These are phyloP conservation scores for Candida schatavii DNA, from an alignment of 805 yeast species.

Conservation along the genomic window DNA sequence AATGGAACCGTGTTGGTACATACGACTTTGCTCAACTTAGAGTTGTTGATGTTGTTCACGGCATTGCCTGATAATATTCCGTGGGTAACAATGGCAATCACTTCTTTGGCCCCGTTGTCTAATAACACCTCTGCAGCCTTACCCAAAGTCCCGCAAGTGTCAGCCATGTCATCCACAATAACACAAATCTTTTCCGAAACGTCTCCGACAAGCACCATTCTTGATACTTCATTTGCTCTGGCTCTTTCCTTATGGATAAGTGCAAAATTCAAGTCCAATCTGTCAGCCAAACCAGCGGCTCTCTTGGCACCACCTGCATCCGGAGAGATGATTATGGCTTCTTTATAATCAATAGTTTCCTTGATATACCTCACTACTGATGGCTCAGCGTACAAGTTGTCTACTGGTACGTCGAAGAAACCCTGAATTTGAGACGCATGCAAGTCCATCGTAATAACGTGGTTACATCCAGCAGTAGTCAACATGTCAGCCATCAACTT, in stretches of 20 bases:
- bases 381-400: constrained; percentile 82
- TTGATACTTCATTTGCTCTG: constrained; percentile 76
- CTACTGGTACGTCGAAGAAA: constrained; percentile 79
- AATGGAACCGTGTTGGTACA: constrained; percentile 83
- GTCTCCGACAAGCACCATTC: constrained; percentile 86
- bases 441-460: constrained; percentile 82
- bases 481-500: constrained; percentile 80
- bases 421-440: constrained; percentile 92
- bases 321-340: constrained; percentile 78
- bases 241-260: constrained; percentile 83
- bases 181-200: constrained; percentile 73
- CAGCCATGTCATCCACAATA: constrained; percentile 87
- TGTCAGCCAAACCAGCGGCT: constrained; percentile 82
- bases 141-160: constrained; percentile 82
- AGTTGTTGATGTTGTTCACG: constrained; percentile 63
- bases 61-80: constrained; percentile 79
- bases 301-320: constrained; percentile 92
- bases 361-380: constrained; percentile 71
- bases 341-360: constrained; percentile 54
- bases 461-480: constrained; percentile 82
- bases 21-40: constrained; percentile 65
- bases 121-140: constrained; percentile 77
- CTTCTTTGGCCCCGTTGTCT: constrained; percentile 66
- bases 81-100: constrained; percentile 80
- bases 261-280: constrained; percentile 76